Evolutionary conservation across 305 asterid species (phyloP), one percentile per base, ranked within the genome.

Genomic region (Rubia peregrina): DNA sequence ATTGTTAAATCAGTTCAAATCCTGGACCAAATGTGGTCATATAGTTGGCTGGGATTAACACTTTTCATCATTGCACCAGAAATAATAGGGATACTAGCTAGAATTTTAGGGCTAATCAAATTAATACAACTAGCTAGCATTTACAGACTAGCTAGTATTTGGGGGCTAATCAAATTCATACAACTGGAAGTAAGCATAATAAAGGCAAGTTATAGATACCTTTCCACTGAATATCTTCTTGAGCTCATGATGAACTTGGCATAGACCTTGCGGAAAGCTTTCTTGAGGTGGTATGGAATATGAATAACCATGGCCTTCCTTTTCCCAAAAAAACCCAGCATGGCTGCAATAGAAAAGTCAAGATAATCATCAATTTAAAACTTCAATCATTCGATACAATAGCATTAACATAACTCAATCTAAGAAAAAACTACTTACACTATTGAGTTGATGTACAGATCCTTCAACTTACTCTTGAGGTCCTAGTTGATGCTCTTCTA

Each of bases 401-500:
- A 21, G 64, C 16, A 26, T 26, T 2, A 26, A n/a, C 33, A 17
- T 2, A 26, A 26, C 30, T 26, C 30, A 26, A 1, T 26, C 30
- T 26, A 26, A 26, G 30, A 22, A 12, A 42, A 30, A 16, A 53
- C 30, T 49, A 0, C 82, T 79, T 69, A 79, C 80, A 69, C 24
- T 7, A 77, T 80, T 22, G 80, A 62, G 68, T 79, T 79, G 70
- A 79, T 79, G 75, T 71, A 75, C 22, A 79, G 77, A 74, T 79
- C 80, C 75, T 79, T 79, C 72, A 79, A 65, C 14, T 75, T 80
- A 65, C 83, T 75, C 67, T 75, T 79, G 36, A 79, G 77, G 69
- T 75, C 80, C 41, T 68, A 69, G 69, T 72, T 79, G 71, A 80
- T 75, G 48, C 75, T 79, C 42, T 79, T 80, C 80, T 75, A 75